A percentile compares a stretch with the other conserved stretches of the same genome.
Evolutionary conservation across 1,284 basidiomycete species (phyloP).

Genomic region (Sporisorium iseilematis-ciliati): DNA sequence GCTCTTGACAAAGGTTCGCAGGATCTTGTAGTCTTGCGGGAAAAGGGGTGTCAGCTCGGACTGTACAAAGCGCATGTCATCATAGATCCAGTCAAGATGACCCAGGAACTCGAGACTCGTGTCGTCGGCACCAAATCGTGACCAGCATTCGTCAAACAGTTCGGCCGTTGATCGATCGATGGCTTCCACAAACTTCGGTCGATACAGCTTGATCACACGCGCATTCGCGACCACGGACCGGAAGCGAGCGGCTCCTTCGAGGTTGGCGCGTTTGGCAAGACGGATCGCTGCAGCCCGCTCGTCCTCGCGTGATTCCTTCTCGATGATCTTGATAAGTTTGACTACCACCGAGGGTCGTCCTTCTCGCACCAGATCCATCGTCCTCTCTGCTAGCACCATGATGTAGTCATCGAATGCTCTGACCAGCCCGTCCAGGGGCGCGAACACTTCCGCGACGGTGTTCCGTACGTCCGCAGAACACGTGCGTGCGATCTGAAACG

Average conservation of each 20-base stretch:
- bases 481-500: slow-evolving; percentile 69
- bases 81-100: slow-evolving; percentile 88
- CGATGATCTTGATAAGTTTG: slow-evolving; percentile 90
- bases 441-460: slow-evolving; percentile 84
- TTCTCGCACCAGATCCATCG: slow-evolving; percentile 81
- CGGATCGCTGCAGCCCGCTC: slow-evolving; percentile 96
- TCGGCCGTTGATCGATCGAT: slow-evolving; percentile 83
- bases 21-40: slow-evolving; percentile 90
- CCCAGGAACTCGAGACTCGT: slow-evolving; percentile 82
- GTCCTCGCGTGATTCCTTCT: slow-evolving; percentile 91
- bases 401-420: slow-evolving; percentile 89
- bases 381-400: slow-evolving; percentile 80
- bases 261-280: slow-evolving; percentile 91
- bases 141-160: slow-evolving; percentile 80
- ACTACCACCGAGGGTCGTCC: slow-evolving; percentile 88
- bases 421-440: slow-evolving; percentile 85
- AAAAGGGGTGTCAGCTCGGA: slow-evolving; percentile 89
- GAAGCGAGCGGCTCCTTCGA: slow-evolving; percentile 66
- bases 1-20: slow-evolving; percentile 84
- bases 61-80: slow-evolving; percentile 91
- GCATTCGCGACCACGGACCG: slow-evolving; percentile 72
- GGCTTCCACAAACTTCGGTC: slow-evolving; percentile 86
- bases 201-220: slow-evolving; percentile 94
- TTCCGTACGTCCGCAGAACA: slow-evolving; percentile 78
- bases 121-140: slow-evolving; percentile 73